Conservation (phyloP, 2,329 filamentous ascomycete species). For the Verticillium dahliae region DNA sequence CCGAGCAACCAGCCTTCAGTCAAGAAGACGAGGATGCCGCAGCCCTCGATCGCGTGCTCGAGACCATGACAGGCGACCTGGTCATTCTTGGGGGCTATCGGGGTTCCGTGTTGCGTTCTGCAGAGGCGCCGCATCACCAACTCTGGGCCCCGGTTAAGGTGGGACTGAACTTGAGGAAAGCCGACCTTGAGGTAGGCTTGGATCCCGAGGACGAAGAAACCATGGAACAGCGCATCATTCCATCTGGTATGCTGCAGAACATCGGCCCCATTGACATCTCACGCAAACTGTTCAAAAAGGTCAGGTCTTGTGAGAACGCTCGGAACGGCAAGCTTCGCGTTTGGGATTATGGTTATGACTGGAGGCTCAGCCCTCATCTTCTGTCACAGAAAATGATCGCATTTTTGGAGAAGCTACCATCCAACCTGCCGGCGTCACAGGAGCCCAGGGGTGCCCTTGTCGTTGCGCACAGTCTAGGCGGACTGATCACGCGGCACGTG, state of each 20-base stretch:
- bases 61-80: slow-evolving; percentile 72
- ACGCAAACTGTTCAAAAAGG: slow-evolving; percentile 69
- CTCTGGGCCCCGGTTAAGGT: slow-evolving; percentile 93
- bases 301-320: slow-evolving; percentile 69
- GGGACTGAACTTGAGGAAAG: slow-evolving; percentile 83
- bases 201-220: slow-evolving; percentile 74
- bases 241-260: slow-evolving; percentile 83
- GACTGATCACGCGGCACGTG: slow-evolving; percentile 79
- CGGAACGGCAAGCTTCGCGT: slow-evolving; percentile 65
- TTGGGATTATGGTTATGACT: slow-evolving; percentile 92
- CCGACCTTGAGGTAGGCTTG: slow-evolving; percentile 82
- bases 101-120: slow-evolving; percentile 81
- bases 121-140: slow-evolving; percentile 75
- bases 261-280: slow-evolving; percentile 91
- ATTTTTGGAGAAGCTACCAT: slow-evolving; percentile 69
- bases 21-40: slow-evolving; percentile 13
- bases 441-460: slow-evolving; percentile 72
- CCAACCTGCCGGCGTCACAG: slow-evolving; percentile 56
- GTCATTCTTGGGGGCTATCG: slow-evolving; percentile 87
- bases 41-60: slow-evolving; percentile 49
- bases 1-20: slow-evolving; percentile 15
- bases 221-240: slow-evolving; percentile 77
- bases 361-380: slow-evolving; percentile 77
- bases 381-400: slow-evolving; percentile 65
- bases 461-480: slow-evolving; percentile 81